Conservation (phyloP, 805 yeast species). For the Kluyveromyces lactis region DNA sequence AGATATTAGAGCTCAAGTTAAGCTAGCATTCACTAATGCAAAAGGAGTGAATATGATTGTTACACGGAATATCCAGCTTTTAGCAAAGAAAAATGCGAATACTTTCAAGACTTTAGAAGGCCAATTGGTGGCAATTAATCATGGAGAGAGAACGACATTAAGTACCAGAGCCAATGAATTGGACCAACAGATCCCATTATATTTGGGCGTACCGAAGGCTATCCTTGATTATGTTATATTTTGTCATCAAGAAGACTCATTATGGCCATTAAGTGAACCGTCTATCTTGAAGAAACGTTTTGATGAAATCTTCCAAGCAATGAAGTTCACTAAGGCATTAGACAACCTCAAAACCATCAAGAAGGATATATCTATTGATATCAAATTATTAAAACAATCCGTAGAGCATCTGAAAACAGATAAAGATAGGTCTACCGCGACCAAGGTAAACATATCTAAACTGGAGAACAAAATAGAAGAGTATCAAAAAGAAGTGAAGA, state of each 20-base stretch:
- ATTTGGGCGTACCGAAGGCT: slow-evolving; percentile 82
- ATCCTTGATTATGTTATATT: slow-evolving; percentile 87
- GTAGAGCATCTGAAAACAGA: slow-evolving; percentile 73
- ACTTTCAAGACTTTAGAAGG: slow-evolving; percentile 91
- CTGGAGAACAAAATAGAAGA: slow-evolving; percentile 37
- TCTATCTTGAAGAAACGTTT: slow-evolving; percentile 80
- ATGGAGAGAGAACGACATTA: slow-evolving; percentile 64
- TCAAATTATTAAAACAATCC: slow-evolving; percentile 66
- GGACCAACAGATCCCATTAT: slow-evolving; percentile 71
- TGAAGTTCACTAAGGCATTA: slow-evolving; percentile 83
- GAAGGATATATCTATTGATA: slow-evolving; percentile 70
- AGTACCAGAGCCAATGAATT: slow-evolving; percentile 79
- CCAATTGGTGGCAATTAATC: slow-evolving; percentile 56
- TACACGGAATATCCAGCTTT: slow-evolving; percentile 74
- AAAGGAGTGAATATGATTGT: slow-evolving; percentile 74
- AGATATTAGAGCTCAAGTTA: slow-evolving; percentile 83
- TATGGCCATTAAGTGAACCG: slow-evolving; percentile 96
- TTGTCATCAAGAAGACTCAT: slow-evolving; percentile 94
- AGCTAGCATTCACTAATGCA: slow-evolving; percentile 70
- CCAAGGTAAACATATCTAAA: slow-evolving; percentile 38
- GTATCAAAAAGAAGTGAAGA: slow-evolving; percentile 41
- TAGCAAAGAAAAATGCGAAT: slow-evolving; percentile 49
- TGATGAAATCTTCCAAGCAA: slow-evolving; percentile 94
- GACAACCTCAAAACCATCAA: slow-evolving; percentile 68
- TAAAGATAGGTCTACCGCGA: slow-evolving; percentile 58